A percentile compares a stretch with the other conserved stretches of the same genome.
These are phyloP conservation scores for Candida labiduridarum DNA, from an alignment of 1,139 yeast genomes.

Conservation along the genomic window DNA sequence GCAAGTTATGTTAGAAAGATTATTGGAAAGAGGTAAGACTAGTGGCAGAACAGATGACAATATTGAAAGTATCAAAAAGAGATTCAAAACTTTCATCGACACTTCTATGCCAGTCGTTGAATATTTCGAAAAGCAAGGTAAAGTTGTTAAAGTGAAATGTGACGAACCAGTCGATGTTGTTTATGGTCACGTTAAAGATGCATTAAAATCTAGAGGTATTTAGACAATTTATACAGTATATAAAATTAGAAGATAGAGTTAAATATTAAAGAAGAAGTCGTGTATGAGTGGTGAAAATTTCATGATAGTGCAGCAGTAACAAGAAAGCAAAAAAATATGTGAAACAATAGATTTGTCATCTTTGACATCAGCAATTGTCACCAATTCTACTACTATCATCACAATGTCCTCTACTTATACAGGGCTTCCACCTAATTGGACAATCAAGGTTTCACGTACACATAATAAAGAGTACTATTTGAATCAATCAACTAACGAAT, in stretches of 20 bases:
- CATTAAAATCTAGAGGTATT: constrained; percentile 51
- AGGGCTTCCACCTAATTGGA: constrained; percentile 90
- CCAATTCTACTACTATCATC: not conserved
- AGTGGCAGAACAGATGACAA: constrained; percentile 95
- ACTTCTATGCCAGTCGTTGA: constrained; percentile 96
- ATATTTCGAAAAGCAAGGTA: constrained; percentile 71
- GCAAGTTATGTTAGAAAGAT: constrained; percentile 78
- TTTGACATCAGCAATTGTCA: not conserved
- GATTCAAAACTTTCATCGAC: constrained; percentile 83
- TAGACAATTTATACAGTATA: constrained; percentile 11
- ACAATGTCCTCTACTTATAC: constrained; percentile 36
- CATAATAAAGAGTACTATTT: constrained; percentile 84
- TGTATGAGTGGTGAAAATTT: not conserved
- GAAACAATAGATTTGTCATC: constrained; percentile 2
- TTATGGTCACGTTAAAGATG: constrained; percentile 66
- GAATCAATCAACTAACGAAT: constrained; percentile 68
- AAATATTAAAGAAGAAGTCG: not conserved
- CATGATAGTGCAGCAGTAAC: not conserved
- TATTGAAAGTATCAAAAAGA: constrained; percentile 83
- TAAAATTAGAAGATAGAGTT: not conserved
- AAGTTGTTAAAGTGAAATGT: constrained; percentile 79
- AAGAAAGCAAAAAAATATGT: not conserved
- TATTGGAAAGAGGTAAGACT: constrained; percentile 90
- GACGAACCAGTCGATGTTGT: constrained; percentile 81
- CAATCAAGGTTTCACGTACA: constrained; percentile 73